Evolutionary conservation across 2,329 filamentous ascomycete genomes (phyloP), one percentile per base, ranked within the genome.

Genomic region (Colletotrichum shisoi): DNA sequence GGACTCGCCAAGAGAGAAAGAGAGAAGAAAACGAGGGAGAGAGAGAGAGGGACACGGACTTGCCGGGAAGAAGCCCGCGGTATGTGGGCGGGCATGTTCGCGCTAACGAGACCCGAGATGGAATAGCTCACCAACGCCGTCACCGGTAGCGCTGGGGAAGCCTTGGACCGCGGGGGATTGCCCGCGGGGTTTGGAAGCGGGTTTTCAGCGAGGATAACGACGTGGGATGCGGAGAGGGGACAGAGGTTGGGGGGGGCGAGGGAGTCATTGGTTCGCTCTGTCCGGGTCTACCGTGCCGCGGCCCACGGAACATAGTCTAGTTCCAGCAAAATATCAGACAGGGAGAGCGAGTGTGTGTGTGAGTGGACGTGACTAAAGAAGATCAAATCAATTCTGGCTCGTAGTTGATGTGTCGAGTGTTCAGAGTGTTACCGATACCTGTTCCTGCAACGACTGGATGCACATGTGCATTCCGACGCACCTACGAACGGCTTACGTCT

Each of bases 191-290:
- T 24, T 48, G 13, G 21, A 27, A 13, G 46, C 37, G 4, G 42
- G 37, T n/a, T 48, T 58, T 69, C 68, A 70, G 44, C 69, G 61
- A 68, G 37, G n/a, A 68, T 68, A 65, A 42, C 54, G 31, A 65
- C 54, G 54, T 24, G 39, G 24, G 54, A 40, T 44, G 59, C 49
- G 63, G 57, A 45, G 42, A n/a, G 9, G 62, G 15, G 39, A 15
- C 9, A 24, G 37, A 40, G 52, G 21, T 44, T 56, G 52, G 52
- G 21, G 21, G 51, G 9, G 40, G 15, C 21, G 52, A 15, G 34
- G 46, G 27, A 34, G 21, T 46, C 45, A 63, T 63, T 63, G 62
- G 56, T 12, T 53, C 61, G 61, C 54, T 12, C 15, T 58, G 44
- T 37, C 61, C 61, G 61, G 53, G 40, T 51, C 53, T 63, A 63